Evolutionary conservation across 345 rosid species (phyloP).

Genomic region (Odontarrhena argentea): DNA sequence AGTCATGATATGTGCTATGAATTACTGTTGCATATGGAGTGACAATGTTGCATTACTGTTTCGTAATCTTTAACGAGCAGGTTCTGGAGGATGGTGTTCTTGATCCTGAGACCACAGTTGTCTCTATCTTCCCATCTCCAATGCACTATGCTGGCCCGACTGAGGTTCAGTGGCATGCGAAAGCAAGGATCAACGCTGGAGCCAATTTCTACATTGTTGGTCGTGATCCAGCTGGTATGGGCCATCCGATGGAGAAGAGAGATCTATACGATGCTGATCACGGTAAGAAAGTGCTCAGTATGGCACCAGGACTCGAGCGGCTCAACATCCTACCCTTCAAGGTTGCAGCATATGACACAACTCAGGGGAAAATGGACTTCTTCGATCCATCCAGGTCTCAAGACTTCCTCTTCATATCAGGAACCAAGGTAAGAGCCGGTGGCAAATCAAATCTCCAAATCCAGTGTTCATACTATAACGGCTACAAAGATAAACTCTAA

Average conservation of each 20-base stretch:
- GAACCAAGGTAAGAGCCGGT: conserved; percentile 69
- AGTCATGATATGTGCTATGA: not conserved
- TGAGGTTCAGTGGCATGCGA: conserved; percentile 99
- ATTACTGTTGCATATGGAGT: not conserved
- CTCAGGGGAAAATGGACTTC: conserved; percentile 94
- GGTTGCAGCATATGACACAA: conserved; percentile 91
- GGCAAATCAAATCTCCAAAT: not conserved
- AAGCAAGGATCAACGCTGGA: conserved; percentile 95
- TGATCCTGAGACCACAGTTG: conserved; percentile 96
- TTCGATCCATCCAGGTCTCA: conserved; percentile 82
- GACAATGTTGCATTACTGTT: not conserved
- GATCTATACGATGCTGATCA: conserved; percentile 95
- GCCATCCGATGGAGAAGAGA: conserved; percentile 86
- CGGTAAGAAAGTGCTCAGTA: conserved; percentile 87
- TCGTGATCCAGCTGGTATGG: conserved; percentile 97
- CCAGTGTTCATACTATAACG: not conserved
- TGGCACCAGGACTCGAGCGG: conserved; percentile 94
- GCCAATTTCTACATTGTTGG: conserved; percentile 99
- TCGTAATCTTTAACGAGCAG: conserved; percentile 42
- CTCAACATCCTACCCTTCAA: conserved; percentile 95
- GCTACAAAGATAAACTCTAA: not conserved
- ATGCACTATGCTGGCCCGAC: conserved; percentile 99
- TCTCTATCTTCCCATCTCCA: conserved; percentile 96
- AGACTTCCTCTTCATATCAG: conserved; percentile 91
- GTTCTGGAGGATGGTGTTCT: conserved; percentile 94